Base-by-base conservation (phyloP, 768 basidiomycete species). In the Auricularia auricula-judae region DNA sequence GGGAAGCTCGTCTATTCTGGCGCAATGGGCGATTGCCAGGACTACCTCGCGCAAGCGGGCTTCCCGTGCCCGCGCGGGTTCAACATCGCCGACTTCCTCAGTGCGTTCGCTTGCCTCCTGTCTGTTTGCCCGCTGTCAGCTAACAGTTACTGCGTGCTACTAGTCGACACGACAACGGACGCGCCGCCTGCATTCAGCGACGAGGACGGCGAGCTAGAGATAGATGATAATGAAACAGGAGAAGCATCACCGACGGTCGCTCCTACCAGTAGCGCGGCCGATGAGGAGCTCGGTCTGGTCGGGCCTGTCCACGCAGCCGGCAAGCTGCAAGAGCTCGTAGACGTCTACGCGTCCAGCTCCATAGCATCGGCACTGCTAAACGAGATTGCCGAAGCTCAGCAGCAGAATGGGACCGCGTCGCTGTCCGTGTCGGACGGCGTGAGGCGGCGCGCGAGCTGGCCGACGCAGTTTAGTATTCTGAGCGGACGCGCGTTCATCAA, bases 401-500 rank as follows among this genome's bases (percentile, higher is more conserved):
- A 51, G 21, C 47, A 51, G 47, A 16, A 16, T 23, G 56, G 39
- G 12, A n/a, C n/a, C 44, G 42, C 36, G 3, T 29, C 61, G 16
- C 4, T 3, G 21, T 69, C 74, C 54, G 67, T 68, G 36, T 72
- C 73, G 11, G 68, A 74, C 65, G 66, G 72, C 70, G 65, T 77
- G 66, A 77, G 86, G 68, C 86, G 89, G 74, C 83, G 93, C 64
- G 97, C 96, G 8, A 88, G 83, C 67, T 93, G 87, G 84, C 80
- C 80, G 54, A 95, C 89, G 18, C 97, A 99, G 77, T 98, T 99
- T 71, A 82, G 84, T 72, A 95, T 98, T 64, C 76, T 99, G 72
- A 96, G 93, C 72, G 95, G 95, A 33, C 77, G 97, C 65, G 94
- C 96, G 33, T 98, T 99, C 81, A 98, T 98, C 82, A 98, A 98